Base-by-base conservation (phyloP, 192 early-diverging fungal species). In the Spizellomyces sp. region DNA sequence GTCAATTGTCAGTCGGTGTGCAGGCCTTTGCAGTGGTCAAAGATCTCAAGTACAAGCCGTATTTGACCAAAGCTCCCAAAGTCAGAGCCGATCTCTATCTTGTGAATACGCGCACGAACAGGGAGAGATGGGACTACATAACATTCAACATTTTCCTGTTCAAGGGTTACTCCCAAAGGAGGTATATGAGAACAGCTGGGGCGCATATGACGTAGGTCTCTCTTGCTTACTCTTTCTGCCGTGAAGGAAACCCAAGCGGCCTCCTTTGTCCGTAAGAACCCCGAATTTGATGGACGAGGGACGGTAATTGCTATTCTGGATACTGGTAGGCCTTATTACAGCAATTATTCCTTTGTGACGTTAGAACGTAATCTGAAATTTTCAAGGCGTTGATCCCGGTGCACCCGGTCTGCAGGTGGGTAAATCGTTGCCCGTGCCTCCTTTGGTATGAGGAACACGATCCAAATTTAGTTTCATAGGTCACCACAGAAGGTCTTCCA, bases 241-340 rank as follows among this genome's bases (percentile, higher is more conserved):
- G 27, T 36, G 55, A 73, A 86, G 44, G 94, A 95, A 77, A 95
- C 95, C 7, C 90, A 96, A 78, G 93, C 91, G 1, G 87, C 87
- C 36, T 77, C 89, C 10, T 97, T 93, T 78, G 72, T 95, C 58
- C 87, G 87, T 75, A 92, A 93, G 81, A 82, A 91, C 67, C 89
- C 93, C 21, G 83, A 84, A 50, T 96, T 89, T 77, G 96, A 98
- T 67, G 96, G 96, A 6, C 87, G 96, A 58, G 90, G 90, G 45
- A 90, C 90, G 10, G 89, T 95, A 9, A 88, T 96, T 67, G 96
- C 95, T 42, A 89, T 96, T 63, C 84, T 98, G 17, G 96, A 98
- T 75, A 95, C 95, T 2, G 95, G 94, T 36, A 36, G 27, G 27
- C 27, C 27, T 55, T 9, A 4, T 57, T 63, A 12, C 44, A 15